Base-by-base conservation (phyloP, 257 asterid genomes). In the Scutellaria minor region DNA sequence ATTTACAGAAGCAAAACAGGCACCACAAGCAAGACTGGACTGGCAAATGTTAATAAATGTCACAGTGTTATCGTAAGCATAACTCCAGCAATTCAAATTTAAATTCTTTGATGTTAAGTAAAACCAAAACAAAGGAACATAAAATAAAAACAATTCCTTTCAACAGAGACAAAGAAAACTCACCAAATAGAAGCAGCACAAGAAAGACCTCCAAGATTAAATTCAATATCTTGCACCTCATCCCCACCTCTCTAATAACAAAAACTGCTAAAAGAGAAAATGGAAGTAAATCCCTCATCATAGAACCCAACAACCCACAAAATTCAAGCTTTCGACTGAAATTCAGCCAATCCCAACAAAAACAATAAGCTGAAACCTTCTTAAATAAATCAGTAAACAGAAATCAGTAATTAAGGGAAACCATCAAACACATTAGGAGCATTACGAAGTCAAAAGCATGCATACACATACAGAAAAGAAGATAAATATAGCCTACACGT, bases 131-230 rank as follows among this genome's bases (percentile, higher is more conserved):
- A 41, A 53, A 53, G 47, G 44, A 62, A 2, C 9, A 15, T 57
- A 68, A 20, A 63, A 46, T 9, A 22, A 67, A 1, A 66, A 31
- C 37, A 31, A 55, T 39, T 18, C 53, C n/a, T 54, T 55, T 54
- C 39, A 9, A 27, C 62, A 61, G 22, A 56, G 71, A 37, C 40
- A 61, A 40, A 64, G 24, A 64, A 62, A 67, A 80, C 85, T 68
- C 81, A 90, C 98, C 95, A 78, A 81, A 72, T 22, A 86, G 67
- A 64, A 86, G 79, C 79, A 92, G 84, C 78, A 80, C 71, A 77
- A 85, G 71, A 48, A 81, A 56, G 64, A 80, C 56, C 66, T 82
- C 77, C 65, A 81, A 72, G 73, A 76, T 71, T 44, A 77, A 68
- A 70, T 55, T 51, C 75, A 68, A 60, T 41, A 20, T 69, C 72